These are phyloP conservation scores for Russula vinacea DNA, from an alignment of 768 basidiomycete genomes.

Conservation along the genomic window DNA sequence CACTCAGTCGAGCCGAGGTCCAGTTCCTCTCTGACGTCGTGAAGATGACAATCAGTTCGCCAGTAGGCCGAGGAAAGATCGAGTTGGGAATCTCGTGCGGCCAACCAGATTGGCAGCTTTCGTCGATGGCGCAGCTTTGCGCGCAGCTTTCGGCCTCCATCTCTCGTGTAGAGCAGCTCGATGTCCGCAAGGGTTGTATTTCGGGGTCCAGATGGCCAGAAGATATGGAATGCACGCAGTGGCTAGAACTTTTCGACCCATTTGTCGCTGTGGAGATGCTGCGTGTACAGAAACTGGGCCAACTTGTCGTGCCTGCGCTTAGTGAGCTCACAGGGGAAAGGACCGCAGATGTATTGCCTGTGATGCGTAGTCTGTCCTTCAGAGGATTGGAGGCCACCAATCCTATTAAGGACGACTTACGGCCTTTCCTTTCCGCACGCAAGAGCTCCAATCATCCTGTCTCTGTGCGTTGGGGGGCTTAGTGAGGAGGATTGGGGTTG, in stretches of 20 bases:
- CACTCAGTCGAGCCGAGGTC: not conserved
- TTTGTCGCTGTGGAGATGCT: conserved; percentile 4
- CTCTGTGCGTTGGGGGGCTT: not conserved
- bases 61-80: not conserved
- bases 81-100: conserved; percentile 1
- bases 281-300: not conserved
- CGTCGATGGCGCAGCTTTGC: not conserved
- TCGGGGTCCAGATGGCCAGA: not conserved
- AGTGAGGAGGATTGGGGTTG: not conserved
- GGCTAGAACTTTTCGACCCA: not conserved
- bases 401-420: not conserved
- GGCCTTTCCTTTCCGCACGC: not conserved
- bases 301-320: not conserved
- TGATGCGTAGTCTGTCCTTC: not conserved
- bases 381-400: not conserved
- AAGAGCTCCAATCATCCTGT: not conserved
- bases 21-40: not conserved
- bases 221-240: not conserved
- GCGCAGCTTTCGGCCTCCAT: not conserved
- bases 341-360: not conserved
- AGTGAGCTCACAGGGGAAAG: not conserved
- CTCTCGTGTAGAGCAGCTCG: not conserved
- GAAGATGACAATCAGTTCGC: too few relatives aligned
- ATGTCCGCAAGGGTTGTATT: not conserved
- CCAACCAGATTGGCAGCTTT: conserved; percentile 9